A percentile compares a stretch with the other conserved stretches of the same genome.
These are phyloP conservation scores for Thielaviopsis ethacetica DNA, from an alignment of 2,329 filamentous ascomycete species.

Conservation along the genomic window DNA sequence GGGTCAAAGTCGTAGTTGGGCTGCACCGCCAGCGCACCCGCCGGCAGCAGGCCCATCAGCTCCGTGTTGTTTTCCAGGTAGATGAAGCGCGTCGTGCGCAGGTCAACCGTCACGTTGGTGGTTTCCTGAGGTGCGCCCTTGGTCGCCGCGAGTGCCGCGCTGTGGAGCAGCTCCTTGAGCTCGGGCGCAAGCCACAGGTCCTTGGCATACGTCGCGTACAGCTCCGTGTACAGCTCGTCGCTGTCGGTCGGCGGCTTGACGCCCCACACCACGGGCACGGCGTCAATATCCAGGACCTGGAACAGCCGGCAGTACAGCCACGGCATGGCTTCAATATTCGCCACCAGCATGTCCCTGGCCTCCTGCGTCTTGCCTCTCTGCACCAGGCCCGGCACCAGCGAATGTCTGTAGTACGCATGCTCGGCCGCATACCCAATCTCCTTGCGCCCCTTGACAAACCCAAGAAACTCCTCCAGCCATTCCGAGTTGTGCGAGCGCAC, in stretches of 20 bases:
- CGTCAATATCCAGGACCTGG: slow-evolving; percentile 60
- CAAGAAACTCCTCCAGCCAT: slow-evolving; percentile 56
- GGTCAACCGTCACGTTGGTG: slow-evolving; percentile 22
- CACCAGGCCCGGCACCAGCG: slow-evolving; percentile 57
- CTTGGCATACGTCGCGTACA: slow-evolving; percentile 63
- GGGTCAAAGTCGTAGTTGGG: slow-evolving; percentile 69
- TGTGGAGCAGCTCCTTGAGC: slow-evolving; percentile 49
- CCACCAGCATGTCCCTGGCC: slow-evolving; percentile 46
- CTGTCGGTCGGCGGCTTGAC: slow-evolving; percentile 48
- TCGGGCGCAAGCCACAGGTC: slow-evolving; percentile 76
- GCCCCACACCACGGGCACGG: slow-evolving; percentile 74
- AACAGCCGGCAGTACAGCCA: slow-evolving; percentile 76
- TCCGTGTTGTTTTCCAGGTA: slow-evolving; percentile 60
- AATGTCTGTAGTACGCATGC: slow-evolving; percentile 57
- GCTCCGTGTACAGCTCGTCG: slow-evolving; percentile 47
- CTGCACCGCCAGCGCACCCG: slow-evolving; percentile 42
- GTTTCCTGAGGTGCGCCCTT: background rate
- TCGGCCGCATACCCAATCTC: slow-evolving; percentile 23
- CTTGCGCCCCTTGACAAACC: slow-evolving; percentile 21
- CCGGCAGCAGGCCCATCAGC: slow-evolving; percentile 55
- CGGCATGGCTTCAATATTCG: slow-evolving; percentile 57
- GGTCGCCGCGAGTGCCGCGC: slow-evolving; percentile 36
- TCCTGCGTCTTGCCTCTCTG: slow-evolving; percentile 50
- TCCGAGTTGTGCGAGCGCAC: slow-evolving; percentile 63
- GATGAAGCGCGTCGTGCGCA: slow-evolving; percentile 49